Percentiles rank a stretch among this genome's conserved stretches.
Conservation (phyloP, 1,284 basidiomycete genomes). For the Cutaneotrichosporon spelunceum region DNA sequence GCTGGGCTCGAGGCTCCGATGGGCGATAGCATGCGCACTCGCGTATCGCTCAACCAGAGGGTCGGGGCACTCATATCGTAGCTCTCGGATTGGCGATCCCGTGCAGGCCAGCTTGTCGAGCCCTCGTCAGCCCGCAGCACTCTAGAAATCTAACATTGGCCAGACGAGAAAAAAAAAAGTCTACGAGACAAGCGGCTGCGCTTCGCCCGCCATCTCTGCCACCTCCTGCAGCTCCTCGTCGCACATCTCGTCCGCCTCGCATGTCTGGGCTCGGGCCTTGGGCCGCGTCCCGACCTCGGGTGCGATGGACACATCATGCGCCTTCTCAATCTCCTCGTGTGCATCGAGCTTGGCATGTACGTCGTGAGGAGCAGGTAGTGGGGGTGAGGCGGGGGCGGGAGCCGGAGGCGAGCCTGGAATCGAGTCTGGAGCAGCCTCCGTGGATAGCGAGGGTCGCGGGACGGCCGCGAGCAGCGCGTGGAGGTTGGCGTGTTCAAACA, state of each 20-base stretch:
- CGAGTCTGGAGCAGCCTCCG: no score
- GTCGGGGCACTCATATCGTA: no score
- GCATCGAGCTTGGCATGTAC: neutral
- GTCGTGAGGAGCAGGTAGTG: neutral
- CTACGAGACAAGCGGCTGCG: conserved; percentile 3
- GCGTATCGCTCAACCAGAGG: no score
- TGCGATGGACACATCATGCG: neutral
- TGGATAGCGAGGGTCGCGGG: no score
- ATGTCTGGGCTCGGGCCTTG: neutral
- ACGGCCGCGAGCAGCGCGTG: neutral
- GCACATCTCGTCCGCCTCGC: neutral
- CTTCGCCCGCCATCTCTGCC: neutral
- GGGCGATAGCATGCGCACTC: no score
- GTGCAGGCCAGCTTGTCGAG: no score
- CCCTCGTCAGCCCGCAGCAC: no score
- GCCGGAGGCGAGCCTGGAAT: neutral
- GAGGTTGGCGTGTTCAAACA: neutral
- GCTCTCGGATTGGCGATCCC: no score
- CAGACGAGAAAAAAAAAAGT: no score
- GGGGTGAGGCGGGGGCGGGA: neutral
- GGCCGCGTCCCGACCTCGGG: neutral
- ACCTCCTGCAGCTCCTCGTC: conserved; percentile 1
- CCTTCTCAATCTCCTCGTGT: conserved; percentile 1
- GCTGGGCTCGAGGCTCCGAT: no score
- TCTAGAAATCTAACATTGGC: no score